phyloP scores from a whole-genome alignment of 257 asterid genomes.

The Fraxinus americana region DNA sequence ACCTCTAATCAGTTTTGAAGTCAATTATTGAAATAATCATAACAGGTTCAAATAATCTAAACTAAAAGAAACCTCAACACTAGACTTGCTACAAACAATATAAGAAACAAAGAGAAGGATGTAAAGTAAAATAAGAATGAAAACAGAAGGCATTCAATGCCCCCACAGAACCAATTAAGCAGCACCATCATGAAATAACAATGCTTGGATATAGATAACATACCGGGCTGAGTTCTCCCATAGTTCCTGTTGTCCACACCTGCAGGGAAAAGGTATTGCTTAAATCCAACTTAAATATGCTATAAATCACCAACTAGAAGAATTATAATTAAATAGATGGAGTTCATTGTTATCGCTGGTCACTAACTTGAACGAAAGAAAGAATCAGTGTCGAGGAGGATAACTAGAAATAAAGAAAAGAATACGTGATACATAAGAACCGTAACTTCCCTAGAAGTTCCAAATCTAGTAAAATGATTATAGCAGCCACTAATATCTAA shows the following conservation, averaged over 20 bases:
- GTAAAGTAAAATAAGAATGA: background rate
- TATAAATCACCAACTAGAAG: background rate
- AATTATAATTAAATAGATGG: background rate
- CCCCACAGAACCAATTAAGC: background rate
- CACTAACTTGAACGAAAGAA: conserved; percentile 5
- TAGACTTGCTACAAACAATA: background rate
- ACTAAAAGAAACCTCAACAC: background rate
- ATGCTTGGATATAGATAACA: conserved; percentile 23
- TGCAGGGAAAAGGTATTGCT: conserved; percentile 26
- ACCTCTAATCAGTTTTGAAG: background rate
- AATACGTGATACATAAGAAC: background rate
- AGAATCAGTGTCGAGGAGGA: too few relatives aligned
- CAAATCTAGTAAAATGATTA: background rate
- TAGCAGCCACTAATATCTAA: background rate
- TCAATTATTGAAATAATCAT: background rate
- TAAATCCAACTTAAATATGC: conserved; percentile 4
- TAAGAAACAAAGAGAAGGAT: background rate
- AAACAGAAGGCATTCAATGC: background rate
- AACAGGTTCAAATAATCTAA: too few relatives aligned
- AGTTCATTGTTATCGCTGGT: background rate
- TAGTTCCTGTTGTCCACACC: conserved; percentile 86
- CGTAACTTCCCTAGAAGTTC: background rate
- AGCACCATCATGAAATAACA: background rate
- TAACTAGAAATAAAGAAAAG: background rate
- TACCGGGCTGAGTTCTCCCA: conserved; percentile 93